Conservation (phyloP, 306 rosid species). For the Ziziphus jujuba region DNA sequence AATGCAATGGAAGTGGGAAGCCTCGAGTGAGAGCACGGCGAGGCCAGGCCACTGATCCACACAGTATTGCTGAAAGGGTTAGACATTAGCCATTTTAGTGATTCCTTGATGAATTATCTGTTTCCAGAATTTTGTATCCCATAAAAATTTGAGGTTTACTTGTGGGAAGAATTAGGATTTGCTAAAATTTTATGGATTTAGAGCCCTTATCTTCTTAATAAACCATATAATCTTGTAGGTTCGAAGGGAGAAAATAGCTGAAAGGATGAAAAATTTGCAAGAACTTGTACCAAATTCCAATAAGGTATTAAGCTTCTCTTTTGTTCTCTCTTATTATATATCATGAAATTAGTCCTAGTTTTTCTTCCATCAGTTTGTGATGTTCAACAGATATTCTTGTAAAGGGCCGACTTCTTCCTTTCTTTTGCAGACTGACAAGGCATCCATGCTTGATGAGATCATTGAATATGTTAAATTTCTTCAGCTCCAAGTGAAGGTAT, state of each 20-base stretch:
- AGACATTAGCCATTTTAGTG: background rate
- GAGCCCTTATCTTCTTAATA: background rate
- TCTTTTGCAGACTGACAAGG: slow-evolving; percentile 44
- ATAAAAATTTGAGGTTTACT: background rate
- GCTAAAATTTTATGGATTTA: background rate
- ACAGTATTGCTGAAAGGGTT: slow-evolving; percentile 56
- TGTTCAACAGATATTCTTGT: too few relatives aligned
- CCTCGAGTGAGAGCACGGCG: slow-evolving; percentile 44
- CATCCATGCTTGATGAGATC: slow-evolving; percentile 53
- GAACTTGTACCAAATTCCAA: slow-evolving; percentile 49
- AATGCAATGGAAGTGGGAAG: slow-evolving; percentile 23
- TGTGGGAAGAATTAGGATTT: background rate
- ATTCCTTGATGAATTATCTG: background rate
- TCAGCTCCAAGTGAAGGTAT: slow-evolving; percentile 53
- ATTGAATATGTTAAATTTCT: slow-evolving; percentile 48
- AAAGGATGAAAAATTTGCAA: slow-evolving; percentile 44
- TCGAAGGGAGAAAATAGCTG: slow-evolving; percentile 51
- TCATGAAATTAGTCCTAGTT: background rate
- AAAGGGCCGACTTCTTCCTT: background rate
- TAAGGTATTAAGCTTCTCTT: slow-evolving; percentile 22
- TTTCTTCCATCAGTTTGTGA: too few relatives aligned
- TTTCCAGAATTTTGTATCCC: background rate
- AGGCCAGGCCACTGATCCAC: slow-evolving; percentile 56
- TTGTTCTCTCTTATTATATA: background rate
- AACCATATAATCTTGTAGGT: slow-evolving; percentile 24